These are phyloP conservation scores for Haplographium delicatum DNA, from an alignment of 495 filamentous ascomycete species.

Conservation along the genomic window DNA sequence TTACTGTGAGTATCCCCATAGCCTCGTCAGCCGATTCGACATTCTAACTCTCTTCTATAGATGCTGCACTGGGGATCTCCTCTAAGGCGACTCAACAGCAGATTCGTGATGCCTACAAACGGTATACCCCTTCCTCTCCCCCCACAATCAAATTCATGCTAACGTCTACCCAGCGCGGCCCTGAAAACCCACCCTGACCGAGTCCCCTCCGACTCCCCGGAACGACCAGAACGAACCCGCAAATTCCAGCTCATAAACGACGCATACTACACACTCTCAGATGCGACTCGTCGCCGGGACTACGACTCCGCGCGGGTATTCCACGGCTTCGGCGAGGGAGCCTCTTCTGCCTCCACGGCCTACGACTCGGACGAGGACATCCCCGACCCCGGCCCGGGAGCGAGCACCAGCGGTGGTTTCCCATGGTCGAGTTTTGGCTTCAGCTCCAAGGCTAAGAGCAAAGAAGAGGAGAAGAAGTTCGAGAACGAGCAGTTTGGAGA, in stretches of 20 bases:
- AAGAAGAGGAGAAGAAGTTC: constrained; percentile 41
- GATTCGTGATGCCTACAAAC: constrained; percentile 93
- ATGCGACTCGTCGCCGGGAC: constrained; percentile 71
- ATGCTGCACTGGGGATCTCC: constrained; percentile 66
- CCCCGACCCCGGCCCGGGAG: constrained; percentile 32
- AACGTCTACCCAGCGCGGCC: constrained; percentile 59
- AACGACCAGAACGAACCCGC: constrained; percentile 74
- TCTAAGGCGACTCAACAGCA: constrained; percentile 72
- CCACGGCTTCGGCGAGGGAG: constrained; percentile 37
- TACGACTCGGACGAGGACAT: constrained; percentile 54
- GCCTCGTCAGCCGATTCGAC: neutral
- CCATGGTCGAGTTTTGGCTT: constrained; percentile 62
- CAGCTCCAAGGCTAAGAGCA: constrained; percentile 31
- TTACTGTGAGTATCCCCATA: constrained; percentile 47
- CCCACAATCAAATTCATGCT: neutral
- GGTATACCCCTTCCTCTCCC: constrained; percentile 37
- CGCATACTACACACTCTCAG: constrained; percentile 93
- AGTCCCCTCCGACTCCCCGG: constrained; percentile 77
- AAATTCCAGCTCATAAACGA: constrained; percentile 97
- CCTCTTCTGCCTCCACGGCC: constrained; percentile 35
- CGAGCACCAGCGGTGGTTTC: constrained; percentile 42
- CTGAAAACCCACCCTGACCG: constrained; percentile 94
- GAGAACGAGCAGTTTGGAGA: constrained; percentile 77
- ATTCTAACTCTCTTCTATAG: too few species aligned
- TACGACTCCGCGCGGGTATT: constrained; percentile 63